Evolutionary conservation across 306 rosid genomes (phyloP).

Genomic region (Luffa aegyptiaca): DNA sequence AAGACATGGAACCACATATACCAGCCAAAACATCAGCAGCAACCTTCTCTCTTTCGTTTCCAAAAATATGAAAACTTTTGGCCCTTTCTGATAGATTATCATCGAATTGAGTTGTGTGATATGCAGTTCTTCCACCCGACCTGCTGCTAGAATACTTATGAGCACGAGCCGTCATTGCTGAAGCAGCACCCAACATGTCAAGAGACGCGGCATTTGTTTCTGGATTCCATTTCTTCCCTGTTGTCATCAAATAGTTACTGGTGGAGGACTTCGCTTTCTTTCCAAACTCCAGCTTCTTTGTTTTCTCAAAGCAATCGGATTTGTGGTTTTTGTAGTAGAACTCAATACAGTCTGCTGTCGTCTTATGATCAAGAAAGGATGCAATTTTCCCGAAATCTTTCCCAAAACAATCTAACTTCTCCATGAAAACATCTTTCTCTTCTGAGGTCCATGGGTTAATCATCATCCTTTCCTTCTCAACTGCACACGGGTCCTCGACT

Average conservation of each 20-base stretch:
- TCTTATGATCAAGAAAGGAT: slow-evolving; percentile 79
- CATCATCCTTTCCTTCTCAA: slow-evolving; percentile 68
- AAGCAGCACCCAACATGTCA: slow-evolving; percentile 80
- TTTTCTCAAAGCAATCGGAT: slow-evolving; percentile 64
- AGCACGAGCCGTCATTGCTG: slow-evolving; percentile 49
- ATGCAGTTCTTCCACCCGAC: slow-evolving; percentile 32
- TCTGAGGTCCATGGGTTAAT: slow-evolving; percentile 86
- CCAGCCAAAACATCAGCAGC: slow-evolving; percentile 97
- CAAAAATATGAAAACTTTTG: slow-evolving; percentile 38
- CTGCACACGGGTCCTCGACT: slow-evolving; percentile 74
- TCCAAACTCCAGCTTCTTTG: slow-evolving; percentile 32
- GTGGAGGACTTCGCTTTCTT: slow-evolving; percentile 50
- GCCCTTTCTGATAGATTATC: slow-evolving; percentile 30
- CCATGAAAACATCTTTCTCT: slow-evolving; percentile 59
- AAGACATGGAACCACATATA: slow-evolving; percentile 68
- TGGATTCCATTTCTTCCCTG: slow-evolving; percentile 72
- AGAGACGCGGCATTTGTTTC: slow-evolving; percentile 64
- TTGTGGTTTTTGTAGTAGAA: slow-evolving; percentile 94
- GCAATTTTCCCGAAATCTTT: slow-evolving; percentile 81
- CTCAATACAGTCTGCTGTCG: slow-evolving; percentile 95
- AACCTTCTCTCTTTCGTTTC: slow-evolving; percentile 69
- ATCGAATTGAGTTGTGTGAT: slow-evolving; percentile 26
- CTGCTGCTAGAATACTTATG: slow-evolving; percentile 42
- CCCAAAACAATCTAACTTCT: slow-evolving; percentile 52
- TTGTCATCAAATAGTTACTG: slow-evolving; percentile 37